These are phyloP conservation scores for Leptomonas pyrrhocoris DNA, from an alignment of 208 protist species.

Conservation along the genomic window DNA sequence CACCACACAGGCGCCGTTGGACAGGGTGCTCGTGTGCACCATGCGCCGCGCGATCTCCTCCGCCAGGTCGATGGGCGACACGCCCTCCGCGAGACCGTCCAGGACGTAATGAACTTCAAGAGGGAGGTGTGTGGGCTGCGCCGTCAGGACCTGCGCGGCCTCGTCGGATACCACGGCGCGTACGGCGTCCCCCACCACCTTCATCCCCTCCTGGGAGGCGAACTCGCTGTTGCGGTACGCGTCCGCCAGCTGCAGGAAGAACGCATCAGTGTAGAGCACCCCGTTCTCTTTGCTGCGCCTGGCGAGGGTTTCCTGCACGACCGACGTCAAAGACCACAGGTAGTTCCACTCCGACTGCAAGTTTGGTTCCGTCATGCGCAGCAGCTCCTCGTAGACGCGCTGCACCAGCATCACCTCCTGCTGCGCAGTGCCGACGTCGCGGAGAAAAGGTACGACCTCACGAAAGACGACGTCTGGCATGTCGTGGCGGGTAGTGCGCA, in stretches of 20 bases:
- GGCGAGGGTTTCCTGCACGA: constrained; percentile 58
- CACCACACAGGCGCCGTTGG: constrained; percentile 66
- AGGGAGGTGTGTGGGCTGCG: constrained; percentile 6
- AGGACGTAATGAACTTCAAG: constrained; percentile 52
- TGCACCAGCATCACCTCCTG: constrained; percentile 72
- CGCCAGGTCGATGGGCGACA: constrained; percentile 51
- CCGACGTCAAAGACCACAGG: constrained; percentile 55
- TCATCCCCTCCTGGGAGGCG: constrained; percentile 20
- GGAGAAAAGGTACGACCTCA: constrained; percentile 53
- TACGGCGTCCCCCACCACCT: constrained; percentile 35
- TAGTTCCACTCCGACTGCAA: constrained; percentile 62
- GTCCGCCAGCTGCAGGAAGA: constrained; percentile 67
- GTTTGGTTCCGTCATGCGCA: constrained; percentile 41
- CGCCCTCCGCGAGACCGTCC: constrained; percentile 50
- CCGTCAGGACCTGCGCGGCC: constrained; percentile 20
- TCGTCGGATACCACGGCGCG: constrained; percentile 50
- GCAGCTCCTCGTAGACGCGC: constrained; percentile 54
- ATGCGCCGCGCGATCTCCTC: constrained; percentile 69
- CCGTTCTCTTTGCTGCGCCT: constrained; percentile 38
- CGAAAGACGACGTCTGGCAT: constrained; percentile 48
- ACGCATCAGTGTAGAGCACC: constrained; percentile 71
- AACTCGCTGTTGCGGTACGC: constrained; percentile 36
- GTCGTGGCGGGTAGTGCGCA: constrained; percentile 17
- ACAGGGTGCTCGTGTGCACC: constrained; percentile 49
- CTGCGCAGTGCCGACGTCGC: constrained; percentile 46